Conservation (phyloP, 768 basidiomycete species). For the Lenzites betulinus region DNA sequence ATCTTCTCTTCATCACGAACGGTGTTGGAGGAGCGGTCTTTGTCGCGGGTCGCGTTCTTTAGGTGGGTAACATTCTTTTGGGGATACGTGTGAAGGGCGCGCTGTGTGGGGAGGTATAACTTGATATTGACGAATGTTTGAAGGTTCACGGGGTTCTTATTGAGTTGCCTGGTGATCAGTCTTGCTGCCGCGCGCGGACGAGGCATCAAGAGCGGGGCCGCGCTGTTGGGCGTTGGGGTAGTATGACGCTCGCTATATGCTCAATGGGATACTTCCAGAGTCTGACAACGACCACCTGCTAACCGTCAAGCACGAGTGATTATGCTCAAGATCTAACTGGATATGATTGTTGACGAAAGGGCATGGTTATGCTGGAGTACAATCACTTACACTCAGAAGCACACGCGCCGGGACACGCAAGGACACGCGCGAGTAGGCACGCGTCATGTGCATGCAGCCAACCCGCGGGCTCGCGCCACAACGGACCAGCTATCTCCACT, state of each 20-base stretch:
- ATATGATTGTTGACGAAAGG: no score
- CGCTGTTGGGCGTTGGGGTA: conserved; percentile 63
- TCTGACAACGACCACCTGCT: background rate
- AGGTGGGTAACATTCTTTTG: conserved; percentile 50
- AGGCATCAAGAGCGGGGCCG: conserved; percentile 65
- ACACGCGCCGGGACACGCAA: no score
- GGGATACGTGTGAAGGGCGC: background rate
- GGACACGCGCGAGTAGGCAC: no score
- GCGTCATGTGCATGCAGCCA: no score
- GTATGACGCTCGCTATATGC: conserved; percentile 17
- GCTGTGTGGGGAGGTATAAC: background rate
- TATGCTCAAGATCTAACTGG: no score
- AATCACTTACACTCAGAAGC: no score
- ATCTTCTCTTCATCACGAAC: conserved; percentile 88
- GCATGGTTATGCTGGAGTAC: no score
- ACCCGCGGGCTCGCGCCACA: no score
- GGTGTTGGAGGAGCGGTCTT: conserved; percentile 77
- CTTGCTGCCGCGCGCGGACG: conserved; percentile 71
- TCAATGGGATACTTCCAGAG: background rate
- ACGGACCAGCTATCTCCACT: no score
- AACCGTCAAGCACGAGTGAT: no score
- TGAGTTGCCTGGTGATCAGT: conserved; percentile 82
- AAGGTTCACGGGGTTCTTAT: conserved; percentile 80
- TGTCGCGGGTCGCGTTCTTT: conserved; percentile 86
- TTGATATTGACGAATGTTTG: background rate